Evolutionary conservation across 1,284 basidiomycete genomes (phyloP), one percentile per base, ranked within the genome.

Genomic region (Flammula alnicola): DNA sequence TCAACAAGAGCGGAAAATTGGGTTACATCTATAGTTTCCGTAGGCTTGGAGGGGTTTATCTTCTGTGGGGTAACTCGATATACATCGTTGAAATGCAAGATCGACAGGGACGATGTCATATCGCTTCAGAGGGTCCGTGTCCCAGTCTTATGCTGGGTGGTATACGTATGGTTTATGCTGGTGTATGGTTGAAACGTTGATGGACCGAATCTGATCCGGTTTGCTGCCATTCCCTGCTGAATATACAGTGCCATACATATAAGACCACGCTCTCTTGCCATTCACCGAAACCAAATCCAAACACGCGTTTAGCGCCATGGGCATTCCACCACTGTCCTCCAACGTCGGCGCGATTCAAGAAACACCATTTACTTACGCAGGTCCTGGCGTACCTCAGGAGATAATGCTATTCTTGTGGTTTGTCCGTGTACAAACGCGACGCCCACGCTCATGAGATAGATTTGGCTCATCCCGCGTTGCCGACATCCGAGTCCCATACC

Each of bases 61-160:
- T 87, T 90, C 62, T 90, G 87, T 16, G 86, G 84, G 7, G 78
- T 74, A 44, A 90, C 84, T 17, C 87, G 83, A 66, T 91, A 91
- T 14, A 86, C 86, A 63, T 90, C 87, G 70, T 89, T 89, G 74
- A 83, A 89, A 58, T 89, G 87, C 3, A 77, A 38, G 47, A 77
- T 67, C 3, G 65, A 55, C 7, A 78, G 58, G 10, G 45, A 51
- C 10, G 56, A 49, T 17, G 52, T 45, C 54, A 35, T 48, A 30
- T 7, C 7, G 27, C 7, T 8, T n/a, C 30, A 32, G 30, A 4
- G 12, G 30, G 16, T 32, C 12, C 16, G 30, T 32, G 30, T 5
- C n/a, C n/a, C n/a, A n/a, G n/a, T n/a, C n/a, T n/a, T n/a, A n/a
- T n/a, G n/a, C n/a, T n/a, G n/a, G n/a, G n/a, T n/a, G n/a, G n/a